Evolutionary conservation across 2,329 filamentous ascomycete species (phyloP).

Genomic region (Alternaria ethzedia): DNA sequence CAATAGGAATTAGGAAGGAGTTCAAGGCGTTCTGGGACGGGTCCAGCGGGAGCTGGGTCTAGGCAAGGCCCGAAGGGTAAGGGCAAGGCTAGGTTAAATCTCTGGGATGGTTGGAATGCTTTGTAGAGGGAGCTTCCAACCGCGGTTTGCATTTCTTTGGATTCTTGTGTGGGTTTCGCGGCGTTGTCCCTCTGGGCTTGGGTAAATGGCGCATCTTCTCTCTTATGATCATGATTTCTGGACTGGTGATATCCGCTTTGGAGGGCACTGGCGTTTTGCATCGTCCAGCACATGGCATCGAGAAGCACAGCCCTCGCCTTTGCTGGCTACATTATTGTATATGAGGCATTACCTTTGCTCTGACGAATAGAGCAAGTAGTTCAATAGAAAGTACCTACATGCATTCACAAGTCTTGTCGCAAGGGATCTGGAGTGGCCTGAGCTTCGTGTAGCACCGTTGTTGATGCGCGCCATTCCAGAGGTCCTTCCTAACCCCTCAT

Average conservation of each 20-base stretch:
- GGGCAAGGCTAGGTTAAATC: constrained; percentile 42
- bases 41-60: constrained; percentile 35
- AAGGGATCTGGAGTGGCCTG: neutral
- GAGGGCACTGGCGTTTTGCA: constrained; percentile 9
- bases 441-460: neutral
- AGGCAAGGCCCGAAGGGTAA: constrained; percentile 41
- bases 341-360: neutral
- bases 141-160: constrained; percentile 32
- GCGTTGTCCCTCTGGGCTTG: neutral
- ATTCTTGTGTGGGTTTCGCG: constrained; percentile 13
- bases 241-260: constrained; percentile 5
- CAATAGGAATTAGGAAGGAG: constrained; percentile 51
- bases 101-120: constrained; percentile 48
- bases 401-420: neutral
- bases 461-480: neutral
- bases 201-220: neutral
- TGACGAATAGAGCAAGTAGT: neutral
- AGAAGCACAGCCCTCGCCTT: neutral
- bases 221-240: neutral
- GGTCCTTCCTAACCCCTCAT: neutral
- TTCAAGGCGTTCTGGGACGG: constrained; percentile 46
- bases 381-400: neutral
- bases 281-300: constrained; percentile 7
- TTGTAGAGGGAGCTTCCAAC: constrained; percentile 33
- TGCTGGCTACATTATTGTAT: neutral